A percentile compares a stretch with the other conserved stretches of the same genome.
These are phyloP conservation scores for Pythium aristosporum DNA, from an alignment of 352 stramenopile species.

Conservation along the genomic window DNA sequence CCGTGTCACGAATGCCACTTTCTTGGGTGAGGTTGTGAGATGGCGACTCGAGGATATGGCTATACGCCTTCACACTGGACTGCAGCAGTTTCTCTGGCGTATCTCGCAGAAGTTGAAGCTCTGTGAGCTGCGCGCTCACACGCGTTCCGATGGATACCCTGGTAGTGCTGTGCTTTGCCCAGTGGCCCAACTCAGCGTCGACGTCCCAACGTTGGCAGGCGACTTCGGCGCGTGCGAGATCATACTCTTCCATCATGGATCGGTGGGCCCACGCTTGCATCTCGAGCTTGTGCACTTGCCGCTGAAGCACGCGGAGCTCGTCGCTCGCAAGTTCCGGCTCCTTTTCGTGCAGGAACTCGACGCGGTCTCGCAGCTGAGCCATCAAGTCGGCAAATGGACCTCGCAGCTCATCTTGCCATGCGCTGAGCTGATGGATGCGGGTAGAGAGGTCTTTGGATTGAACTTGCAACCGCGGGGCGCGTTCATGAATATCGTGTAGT, in stretches of 20 bases:
- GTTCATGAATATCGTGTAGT: not conserved
- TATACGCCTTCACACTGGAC: not conserved
- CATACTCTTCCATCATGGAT: slow-evolving; percentile 22
- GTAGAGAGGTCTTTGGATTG: not conserved
- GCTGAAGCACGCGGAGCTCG: slow-evolving; percentile 12
- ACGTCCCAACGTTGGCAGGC: not conserved
- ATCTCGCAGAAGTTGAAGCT: not conserved
- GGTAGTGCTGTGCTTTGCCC: slow-evolving; percentile 7
- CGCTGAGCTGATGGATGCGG: slow-evolving; percentile 3
- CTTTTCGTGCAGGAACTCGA: slow-evolving; percentile 3
- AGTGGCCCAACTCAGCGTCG: slow-evolving; percentile 15
- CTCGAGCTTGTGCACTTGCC: slow-evolving; percentile 13
- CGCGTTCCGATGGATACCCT: not conserved
- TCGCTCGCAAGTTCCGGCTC: slow-evolving; percentile 15
- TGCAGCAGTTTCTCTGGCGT: not conserved
- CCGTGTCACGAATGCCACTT: not conserved
- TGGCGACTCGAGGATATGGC: not conserved
- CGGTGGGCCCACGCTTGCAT: slow-evolving; percentile 21
- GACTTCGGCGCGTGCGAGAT: slow-evolving; percentile 16
- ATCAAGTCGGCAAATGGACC: not conserved
- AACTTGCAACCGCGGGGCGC: not conserved
- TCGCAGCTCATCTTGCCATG: slow-evolving; percentile 17
- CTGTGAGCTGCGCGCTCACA: not conserved
- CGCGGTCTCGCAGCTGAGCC: not conserved
- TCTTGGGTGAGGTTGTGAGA: not conserved